These are phyloP conservation scores for Pigoraptor vietnamica DNA, from an alignment of 78 protist species.

Conservation along the genomic window DNA sequence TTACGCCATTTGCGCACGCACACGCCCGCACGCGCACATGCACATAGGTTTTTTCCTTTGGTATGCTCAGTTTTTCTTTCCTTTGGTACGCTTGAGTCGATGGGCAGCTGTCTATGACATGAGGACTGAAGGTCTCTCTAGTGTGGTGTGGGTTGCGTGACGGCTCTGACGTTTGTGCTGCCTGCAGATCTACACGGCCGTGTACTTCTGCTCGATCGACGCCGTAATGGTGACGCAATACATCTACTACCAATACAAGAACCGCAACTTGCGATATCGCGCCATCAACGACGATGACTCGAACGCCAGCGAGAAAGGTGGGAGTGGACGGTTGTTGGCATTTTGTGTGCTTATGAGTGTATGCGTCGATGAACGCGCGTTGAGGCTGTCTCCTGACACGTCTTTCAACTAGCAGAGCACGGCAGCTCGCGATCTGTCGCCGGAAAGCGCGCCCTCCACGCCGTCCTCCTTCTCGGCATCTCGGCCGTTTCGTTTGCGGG, in stretches of 20 bases:
- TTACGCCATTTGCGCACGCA: not conserved
- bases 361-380: not conserved
- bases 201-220: conserved; percentile 42
- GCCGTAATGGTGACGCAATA: conserved; percentile 23
- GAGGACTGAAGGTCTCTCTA: too few species aligned
- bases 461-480: not conserved
- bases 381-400: too few species aligned
- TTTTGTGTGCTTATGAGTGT: not conserved
- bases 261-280: not conserved
- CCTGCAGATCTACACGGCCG: conserved; percentile 15
- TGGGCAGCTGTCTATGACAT: too few species aligned
- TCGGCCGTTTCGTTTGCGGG: not conserved
- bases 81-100: too few species aligned
- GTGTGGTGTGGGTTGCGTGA: too few species aligned
- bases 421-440: not conserved
- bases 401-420: too few species aligned
- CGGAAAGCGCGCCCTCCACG: not conserved
- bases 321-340: not conserved
- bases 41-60: too few species aligned
- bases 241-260: conserved; percentile 9
- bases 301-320: not conserved
- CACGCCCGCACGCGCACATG: not conserved
- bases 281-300: not conserved
- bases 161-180: too few species aligned
- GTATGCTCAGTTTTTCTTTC: too few species aligned